phyloP scores from a whole-genome alignment of 1,284 basidiomycete species.

The Cutaneotrichosporon cavernicola region DNA sequence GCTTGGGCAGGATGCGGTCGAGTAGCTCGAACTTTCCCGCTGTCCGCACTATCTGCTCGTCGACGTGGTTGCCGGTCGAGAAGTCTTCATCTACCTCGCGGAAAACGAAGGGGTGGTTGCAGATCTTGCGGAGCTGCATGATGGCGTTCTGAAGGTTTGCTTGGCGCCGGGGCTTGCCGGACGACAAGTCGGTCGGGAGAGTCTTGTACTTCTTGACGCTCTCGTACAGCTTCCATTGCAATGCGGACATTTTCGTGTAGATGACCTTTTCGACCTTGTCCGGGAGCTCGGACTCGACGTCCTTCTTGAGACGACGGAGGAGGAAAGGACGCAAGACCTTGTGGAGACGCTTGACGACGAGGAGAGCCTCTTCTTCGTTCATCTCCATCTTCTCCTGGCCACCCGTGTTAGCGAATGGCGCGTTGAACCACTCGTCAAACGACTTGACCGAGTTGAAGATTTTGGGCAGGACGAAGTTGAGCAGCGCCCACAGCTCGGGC shows the following conservation, averaged over 20 bases:
- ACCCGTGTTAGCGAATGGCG: conserved; percentile 96
- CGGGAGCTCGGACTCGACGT: conserved; percentile 94
- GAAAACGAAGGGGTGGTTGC: conserved; percentile 96
- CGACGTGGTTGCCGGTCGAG: conserved; percentile 62
- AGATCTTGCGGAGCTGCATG: conserved; percentile 99
- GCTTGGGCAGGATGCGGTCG: conserved; percentile 88
- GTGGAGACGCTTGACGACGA: conserved; percentile 96
- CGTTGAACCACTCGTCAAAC: conserved; percentile 99
- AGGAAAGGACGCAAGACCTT: conserved; percentile 98
- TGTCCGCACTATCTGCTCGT: conserved; percentile 81
- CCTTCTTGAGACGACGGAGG: conserved; percentile 93
- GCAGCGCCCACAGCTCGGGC: conserved; percentile 94
- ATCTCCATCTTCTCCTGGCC: conserved; percentile 92
- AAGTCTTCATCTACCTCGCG: conserved; percentile 76
- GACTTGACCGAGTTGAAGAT: conserved; percentile 99
- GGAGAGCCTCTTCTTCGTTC: conserved; percentile 98
- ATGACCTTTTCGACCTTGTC: conserved; percentile 99
- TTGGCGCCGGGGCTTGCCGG: conserved; percentile 44
- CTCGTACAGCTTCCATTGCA: conserved; percentile 94
- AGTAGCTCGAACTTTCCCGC: conserved; percentile 97
- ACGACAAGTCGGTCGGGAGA: conserved; percentile 53
- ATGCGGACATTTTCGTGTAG: conserved; percentile 93
- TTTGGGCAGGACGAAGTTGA: conserved; percentile 97
- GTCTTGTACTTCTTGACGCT: conserved; percentile 72
- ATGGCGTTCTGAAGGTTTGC: conserved; percentile 83